phyloP scores from a whole-genome alignment of 495 filamentous ascomycete species.

The Talaromyces nanjingensis region DNA sequence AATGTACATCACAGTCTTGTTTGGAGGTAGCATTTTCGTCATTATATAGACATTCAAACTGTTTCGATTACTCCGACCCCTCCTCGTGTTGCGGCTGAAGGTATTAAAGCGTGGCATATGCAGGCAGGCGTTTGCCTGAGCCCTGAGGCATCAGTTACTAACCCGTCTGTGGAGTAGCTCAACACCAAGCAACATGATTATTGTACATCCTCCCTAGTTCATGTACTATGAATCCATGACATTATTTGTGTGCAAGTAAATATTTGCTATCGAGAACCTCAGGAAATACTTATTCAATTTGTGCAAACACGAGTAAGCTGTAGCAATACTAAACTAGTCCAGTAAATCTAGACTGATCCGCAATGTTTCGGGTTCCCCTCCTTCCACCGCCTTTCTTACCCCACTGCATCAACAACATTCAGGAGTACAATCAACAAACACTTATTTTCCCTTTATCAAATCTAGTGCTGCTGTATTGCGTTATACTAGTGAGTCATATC shows the following conservation, averaged over 20 bases:
- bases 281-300: not conserved
- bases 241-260: not conserved
- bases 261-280: not conserved
- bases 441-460: not conserved
- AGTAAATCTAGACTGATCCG: not conserved
- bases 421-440: slow-evolving; percentile 3
- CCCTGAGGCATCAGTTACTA: not conserved
- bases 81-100: no score
- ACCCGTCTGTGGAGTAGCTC: not conserved
- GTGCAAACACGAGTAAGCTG: not conserved
- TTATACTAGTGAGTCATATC: not conserved
- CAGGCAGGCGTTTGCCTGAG: not conserved
- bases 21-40: not conserved
- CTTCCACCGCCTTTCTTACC: slow-evolving; percentile 45
- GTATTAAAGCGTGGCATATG: no score
- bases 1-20: not conserved
- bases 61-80: not conserved
- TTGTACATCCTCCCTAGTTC: not conserved
- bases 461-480: not conserved
- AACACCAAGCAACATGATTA: not conserved
- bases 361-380: slow-evolving; percentile 17
- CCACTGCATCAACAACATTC: slow-evolving; percentile 21
- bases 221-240: not conserved
- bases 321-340: not conserved
- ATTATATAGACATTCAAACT: not conserved